phyloP scores from a whole-genome alignment of 108 stramenopile genomes.

The Stephanodiscus minutulus region DNA sequence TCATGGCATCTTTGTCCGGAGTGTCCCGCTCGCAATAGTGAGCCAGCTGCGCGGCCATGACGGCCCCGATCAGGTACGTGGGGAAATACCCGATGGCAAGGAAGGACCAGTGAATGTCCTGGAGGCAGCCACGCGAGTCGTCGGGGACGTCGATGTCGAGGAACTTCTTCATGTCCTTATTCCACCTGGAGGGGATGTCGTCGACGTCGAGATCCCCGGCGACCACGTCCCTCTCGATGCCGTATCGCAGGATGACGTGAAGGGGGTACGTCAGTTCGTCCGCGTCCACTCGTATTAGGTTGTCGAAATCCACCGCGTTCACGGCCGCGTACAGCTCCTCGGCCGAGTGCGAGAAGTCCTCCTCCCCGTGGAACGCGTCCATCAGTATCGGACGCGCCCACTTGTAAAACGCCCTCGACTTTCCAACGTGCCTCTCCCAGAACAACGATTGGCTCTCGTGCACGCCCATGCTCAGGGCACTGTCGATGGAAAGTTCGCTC shows the following conservation, averaged over 20 bases:
- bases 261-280: constrained; percentile 93
- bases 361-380: constrained; percentile 50
- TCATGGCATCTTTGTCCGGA: constrained; percentile 63
- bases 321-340: constrained; percentile 81
- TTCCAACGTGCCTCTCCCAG: constrained; percentile 90
- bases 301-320: constrained; percentile 65
- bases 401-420: constrained; percentile 69
- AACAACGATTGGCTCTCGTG: constrained; percentile 91
- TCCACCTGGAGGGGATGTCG: constrained; percentile 84
- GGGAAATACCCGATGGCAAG: constrained; percentile 92
- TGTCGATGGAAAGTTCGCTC: constrained; percentile 59
- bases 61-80: constrained; percentile 88
- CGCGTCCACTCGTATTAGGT: constrained; percentile 89
- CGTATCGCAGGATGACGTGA: constrained; percentile 90
- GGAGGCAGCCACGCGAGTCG: constrained; percentile 81
- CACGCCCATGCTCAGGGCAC: constrained; percentile 81
- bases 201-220: constrained; percentile 64
- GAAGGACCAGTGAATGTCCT: constrained; percentile 88
- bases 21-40: constrained; percentile 70
- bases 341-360: constrained; percentile 42
- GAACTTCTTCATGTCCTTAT: constrained; percentile 69
- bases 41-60: constrained; percentile 85
- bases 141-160: constrained; percentile 80
- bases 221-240: constrained; percentile 84
- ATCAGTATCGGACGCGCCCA: constrained; percentile 66